These are phyloP conservation scores for Xylaria polymorpha DNA, from an alignment of 2,329 filamentous ascomycete species.

Conservation along the genomic window DNA sequence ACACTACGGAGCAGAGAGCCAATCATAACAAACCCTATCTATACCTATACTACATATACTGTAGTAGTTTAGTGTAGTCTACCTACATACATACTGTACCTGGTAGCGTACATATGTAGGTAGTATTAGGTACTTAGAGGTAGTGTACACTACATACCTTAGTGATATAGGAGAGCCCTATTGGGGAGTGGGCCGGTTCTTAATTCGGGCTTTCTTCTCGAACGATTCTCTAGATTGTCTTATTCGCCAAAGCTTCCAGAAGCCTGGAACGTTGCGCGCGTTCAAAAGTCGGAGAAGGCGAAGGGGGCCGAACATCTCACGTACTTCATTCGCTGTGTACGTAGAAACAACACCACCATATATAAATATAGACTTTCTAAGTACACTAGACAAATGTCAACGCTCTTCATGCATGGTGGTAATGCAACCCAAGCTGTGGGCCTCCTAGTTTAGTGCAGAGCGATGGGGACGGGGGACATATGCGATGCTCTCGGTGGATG, in stretches of 20 bases:
- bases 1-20: conserved; percentile 10
- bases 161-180: neutral
- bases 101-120: too few relatives aligned
- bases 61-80: too few relatives aligned
- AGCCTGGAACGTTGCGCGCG: conserved; percentile 19
- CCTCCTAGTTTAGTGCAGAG: conserved; percentile 11
- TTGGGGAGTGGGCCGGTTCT: conserved; percentile 19
- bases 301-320: conserved; percentile 6
- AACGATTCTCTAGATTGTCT: conserved; percentile 28
- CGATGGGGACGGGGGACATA: neutral
- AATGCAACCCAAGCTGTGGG: conserved; percentile 23
- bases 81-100: too few relatives aligned
- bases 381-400: neutral
- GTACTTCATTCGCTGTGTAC: neutral
- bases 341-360: neutral
- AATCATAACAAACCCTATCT: conserved; percentile 7
- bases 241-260: conserved; percentile 23
- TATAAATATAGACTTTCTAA: neutral
- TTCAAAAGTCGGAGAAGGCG: neutral
- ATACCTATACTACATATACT: conserved; percentile 7
- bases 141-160: neutral
- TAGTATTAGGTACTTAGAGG: too few relatives aligned
- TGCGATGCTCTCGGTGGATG: conserved; percentile 10
- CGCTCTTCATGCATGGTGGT: conserved; percentile 9
- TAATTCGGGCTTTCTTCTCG: conserved; percentile 30